Conservation (phyloP, 2,329 filamentous ascomycete genomes). For the Didymella segeticola region DNA sequence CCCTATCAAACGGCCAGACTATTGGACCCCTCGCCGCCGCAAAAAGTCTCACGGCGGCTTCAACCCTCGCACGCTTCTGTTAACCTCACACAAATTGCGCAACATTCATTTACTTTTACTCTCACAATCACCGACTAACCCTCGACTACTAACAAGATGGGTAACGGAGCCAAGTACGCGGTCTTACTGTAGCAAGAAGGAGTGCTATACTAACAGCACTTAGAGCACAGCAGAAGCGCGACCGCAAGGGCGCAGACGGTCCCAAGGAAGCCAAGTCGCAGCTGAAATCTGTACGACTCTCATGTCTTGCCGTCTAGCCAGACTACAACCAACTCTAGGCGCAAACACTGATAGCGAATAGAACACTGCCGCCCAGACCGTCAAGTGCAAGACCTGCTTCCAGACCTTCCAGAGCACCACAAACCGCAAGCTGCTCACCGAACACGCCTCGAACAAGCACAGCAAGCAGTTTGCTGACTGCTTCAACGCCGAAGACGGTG, state of each 20-base stretch:
- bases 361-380: slow-evolving; percentile 77
- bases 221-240: slow-evolving; percentile 49
- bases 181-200: background rate
- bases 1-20: slow-evolving; percentile 27
- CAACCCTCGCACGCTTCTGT: slow-evolving; percentile 15
- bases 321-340: background rate
- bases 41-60: slow-evolving; percentile 36
- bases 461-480: slow-evolving; percentile 74
- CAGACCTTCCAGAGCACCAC: slow-evolving; percentile 81
- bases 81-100: slow-evolving; percentile 17
- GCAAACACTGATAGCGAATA: slow-evolving; percentile 41
- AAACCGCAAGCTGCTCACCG: slow-evolving; percentile 72
- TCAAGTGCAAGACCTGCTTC: slow-evolving; percentile 79
- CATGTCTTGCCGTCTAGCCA: background rate
- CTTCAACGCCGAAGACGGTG: slow-evolving; percentile 58
- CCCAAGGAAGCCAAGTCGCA: slow-evolving; percentile 46
- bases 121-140: slow-evolving; percentile 24
- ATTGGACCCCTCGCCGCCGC: slow-evolving; percentile 23
- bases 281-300: slow-evolving; percentile 43
- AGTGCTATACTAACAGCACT: slow-evolving; percentile 25
- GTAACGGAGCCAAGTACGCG: slow-evolving; percentile 49
- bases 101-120: slow-evolving; percentile 6
- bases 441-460: slow-evolving; percentile 80
- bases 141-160: slow-evolving; percentile 35
- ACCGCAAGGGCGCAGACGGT: slow-evolving; percentile 42